These are phyloP conservation scores for Liquidambar formosana DNA, from an alignment of 164 flowering plant species.

Conservation along the genomic window DNA sequence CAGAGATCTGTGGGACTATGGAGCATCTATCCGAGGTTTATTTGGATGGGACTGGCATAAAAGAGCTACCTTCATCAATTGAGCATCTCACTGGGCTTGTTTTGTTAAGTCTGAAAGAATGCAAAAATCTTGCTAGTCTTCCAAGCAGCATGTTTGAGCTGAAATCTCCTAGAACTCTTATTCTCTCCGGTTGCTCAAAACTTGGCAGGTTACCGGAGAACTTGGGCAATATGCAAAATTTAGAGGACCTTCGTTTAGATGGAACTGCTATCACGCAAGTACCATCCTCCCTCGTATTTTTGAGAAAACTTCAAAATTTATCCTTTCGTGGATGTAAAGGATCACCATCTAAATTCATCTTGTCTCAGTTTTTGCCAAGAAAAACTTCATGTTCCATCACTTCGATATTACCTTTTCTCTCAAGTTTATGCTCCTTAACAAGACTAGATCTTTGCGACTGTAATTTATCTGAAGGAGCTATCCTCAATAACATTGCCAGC, in stretches of 20 bases:
- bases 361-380: background rate
- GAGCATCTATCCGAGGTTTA: background rate
- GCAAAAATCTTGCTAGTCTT: background rate
- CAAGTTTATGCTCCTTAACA: conserved; percentile 11
- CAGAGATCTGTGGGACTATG: conserved; percentile 11
- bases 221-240: conserved; percentile 2
- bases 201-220: conserved; percentile 15
- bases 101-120: background rate
- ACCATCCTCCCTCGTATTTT: conserved; percentile 13
- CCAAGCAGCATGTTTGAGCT: background rate
- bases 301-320: conserved; percentile 10
- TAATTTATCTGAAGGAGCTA: conserved; percentile 8
- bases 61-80: conserved; percentile 6
- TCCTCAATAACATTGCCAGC: conserved; percentile 13
- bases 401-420: background rate
- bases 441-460: conserved; percentile 13
- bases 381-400: background rate
- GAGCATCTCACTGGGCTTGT: background rate
- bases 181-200: conserved; percentile 12
- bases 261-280: conserved; percentile 20
- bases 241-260: conserved; percentile 18
- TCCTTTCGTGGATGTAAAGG: background rate
- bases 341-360: background rate
- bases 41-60: conserved; percentile 14
- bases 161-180: background rate